Evolutionary conservation across 2,329 filamentous ascomycete genomes (phyloP), one percentile per base, ranked within the genome.

Genomic region (Sclerotinia sclerotiorum): DNA sequence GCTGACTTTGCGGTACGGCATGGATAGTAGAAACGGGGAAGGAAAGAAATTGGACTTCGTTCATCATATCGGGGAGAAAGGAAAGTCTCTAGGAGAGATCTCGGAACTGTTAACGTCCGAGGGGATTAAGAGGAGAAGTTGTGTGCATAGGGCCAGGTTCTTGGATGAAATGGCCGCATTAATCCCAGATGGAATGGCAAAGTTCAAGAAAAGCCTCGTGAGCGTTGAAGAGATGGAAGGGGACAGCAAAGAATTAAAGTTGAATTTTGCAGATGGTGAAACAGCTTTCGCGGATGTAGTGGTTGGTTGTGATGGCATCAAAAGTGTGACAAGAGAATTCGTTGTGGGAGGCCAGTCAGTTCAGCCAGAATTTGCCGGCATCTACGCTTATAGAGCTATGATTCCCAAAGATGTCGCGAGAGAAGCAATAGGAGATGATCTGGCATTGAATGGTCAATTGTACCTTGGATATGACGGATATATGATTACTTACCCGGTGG

Each of bases 251-350:
- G n/a, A n/a, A 13, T 62, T 67, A 44, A 48, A 44, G 19, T 35
- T 68, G 24, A 35, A 11, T 5, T 68, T 68, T 32, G 29, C 56
- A 46, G 66, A 68, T 42, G 66, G 66, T 24, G 49, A 61, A 21
- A 48, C 27, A 6, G 49, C 35, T 0, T 73, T 78, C 35, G 82
- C 83, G 42, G 79, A 79, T 69, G 79, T 81, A 1, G 83, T 87
- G 0, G 80, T 90, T 68, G 87, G 85, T 6, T 88, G 86, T 74
- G 88, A 90, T 76, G 88, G 88, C 0, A 87, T 90, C 73, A 87
- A 87, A 74, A 87, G 85, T 0, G 79, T 80, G 4, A 80, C 84
- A 3, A 80, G 88, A 10, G 75, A 82, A 42, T 75, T 85, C 19
- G 76, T 90, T 6, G 78, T 89, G 5, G 84, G 84, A 0, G 75